Conservation (phyloP, 257 asterid genomes). For the Gentiana dahurica region DNA sequence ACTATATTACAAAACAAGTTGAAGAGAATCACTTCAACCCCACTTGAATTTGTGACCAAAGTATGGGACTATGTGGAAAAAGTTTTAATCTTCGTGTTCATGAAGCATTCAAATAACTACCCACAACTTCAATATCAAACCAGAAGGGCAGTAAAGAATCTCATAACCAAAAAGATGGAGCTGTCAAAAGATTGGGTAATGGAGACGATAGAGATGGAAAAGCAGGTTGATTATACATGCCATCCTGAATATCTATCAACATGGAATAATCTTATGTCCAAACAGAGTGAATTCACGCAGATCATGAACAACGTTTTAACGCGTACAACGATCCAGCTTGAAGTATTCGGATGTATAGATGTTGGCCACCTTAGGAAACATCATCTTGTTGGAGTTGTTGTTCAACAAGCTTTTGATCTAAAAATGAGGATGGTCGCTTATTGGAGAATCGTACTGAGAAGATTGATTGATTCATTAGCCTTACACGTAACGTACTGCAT, state of each 20-base stretch:
- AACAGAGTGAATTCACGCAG: slow-evolving; percentile 2
- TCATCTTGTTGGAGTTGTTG: slow-evolving; percentile 1
- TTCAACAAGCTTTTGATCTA: slow-evolving; percentile 21
- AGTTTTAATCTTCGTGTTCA: neutral
- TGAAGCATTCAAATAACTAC: slow-evolving; percentile 6
- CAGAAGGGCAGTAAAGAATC: neutral
- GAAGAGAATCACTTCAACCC: neutral
- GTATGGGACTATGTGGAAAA: neutral
- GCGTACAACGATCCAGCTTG: neutral
- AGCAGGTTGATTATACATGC: slow-evolving; percentile 5
- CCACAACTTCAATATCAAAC: slow-evolving; percentile 4
- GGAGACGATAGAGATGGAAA: slow-evolving; percentile 14
- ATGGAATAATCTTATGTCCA: slow-evolving; percentile 9
- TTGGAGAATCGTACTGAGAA: neutral
- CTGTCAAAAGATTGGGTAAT: slow-evolving; percentile 19
- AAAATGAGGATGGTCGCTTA: slow-evolving; percentile 14
- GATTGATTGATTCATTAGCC: no score
- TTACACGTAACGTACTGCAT: slow-evolving; percentile 8
- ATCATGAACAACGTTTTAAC: neutral
- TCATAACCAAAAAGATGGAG: slow-evolving; percentile 13
- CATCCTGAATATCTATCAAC: neutral
- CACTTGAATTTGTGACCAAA: neutral
- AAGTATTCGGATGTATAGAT: neutral
- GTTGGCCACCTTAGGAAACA: neutral
- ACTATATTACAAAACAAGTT: neutral